These are phyloP conservation scores for Begonia loranthoides DNA, from an alignment of 306 rosid species.

Conservation along the genomic window DNA sequence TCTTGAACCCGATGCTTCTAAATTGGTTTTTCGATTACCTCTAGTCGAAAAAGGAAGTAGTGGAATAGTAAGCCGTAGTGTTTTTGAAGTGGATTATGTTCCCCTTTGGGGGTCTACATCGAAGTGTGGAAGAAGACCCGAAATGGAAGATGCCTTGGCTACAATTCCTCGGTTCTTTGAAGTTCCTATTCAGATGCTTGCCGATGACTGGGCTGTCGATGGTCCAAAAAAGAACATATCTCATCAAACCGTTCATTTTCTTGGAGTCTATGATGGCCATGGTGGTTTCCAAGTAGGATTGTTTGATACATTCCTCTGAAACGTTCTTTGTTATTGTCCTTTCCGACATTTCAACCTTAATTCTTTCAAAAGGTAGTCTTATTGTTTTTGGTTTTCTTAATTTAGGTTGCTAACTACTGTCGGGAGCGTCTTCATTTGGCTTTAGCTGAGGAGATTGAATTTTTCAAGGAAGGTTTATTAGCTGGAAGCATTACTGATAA, in stretches of 20 bases:
- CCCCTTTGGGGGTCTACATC: conserved; percentile 79
- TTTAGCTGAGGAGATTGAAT: conserved; percentile 69
- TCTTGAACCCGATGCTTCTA: conserved; percentile 20
- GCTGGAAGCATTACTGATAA: conserved; percentile 24
- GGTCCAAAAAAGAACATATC: conserved; percentile 38
- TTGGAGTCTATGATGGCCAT: conserved; percentile 89
- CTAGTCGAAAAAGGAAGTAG: conserved; percentile 26
- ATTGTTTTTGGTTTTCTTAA: conserved; percentile 10
- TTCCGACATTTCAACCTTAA: background rate
- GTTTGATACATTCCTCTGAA: too few species aligned
- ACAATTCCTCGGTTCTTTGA: conserved; percentile 39
- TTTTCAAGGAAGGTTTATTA: conserved; percentile 28
- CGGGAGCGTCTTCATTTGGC: conserved; percentile 67
- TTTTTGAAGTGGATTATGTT: conserved; percentile 66
- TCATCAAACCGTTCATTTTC: conserved; percentile 59
- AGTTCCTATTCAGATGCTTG: conserved; percentile 67
- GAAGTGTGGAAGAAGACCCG: conserved; percentile 73
- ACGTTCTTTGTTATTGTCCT: conserved; percentile 4
- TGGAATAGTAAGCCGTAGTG: conserved; percentile 48
- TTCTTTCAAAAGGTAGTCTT: too few species aligned
- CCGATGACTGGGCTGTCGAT: conserved; percentile 42
- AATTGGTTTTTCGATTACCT: conserved; percentile 31
- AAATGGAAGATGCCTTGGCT: conserved; percentile 82
- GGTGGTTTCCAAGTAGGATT: conserved; percentile 70
- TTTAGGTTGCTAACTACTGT: conserved; percentile 78